These are phyloP conservation scores for Diaporthe destruens DNA, from an alignment of 2,329 filamentous ascomycete species.

Conservation along the genomic window DNA sequence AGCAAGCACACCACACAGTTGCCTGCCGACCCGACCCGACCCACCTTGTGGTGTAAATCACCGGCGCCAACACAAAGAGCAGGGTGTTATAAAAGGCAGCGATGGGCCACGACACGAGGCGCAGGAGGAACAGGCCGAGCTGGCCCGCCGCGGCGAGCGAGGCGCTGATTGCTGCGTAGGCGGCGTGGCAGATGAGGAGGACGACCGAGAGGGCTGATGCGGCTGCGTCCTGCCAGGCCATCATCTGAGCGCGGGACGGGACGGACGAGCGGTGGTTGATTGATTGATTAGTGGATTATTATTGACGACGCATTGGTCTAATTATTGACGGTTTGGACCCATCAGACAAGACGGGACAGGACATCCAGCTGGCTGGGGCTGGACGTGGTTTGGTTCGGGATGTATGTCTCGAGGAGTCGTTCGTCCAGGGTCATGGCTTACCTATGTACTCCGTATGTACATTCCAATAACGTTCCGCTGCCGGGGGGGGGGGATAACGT, in stretches of 20 bases:
- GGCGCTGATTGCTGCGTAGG: constrained; percentile 2
- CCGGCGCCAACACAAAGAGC: constrained; percentile 41
- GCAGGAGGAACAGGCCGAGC: constrained; percentile 19
- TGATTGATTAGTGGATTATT: not conserved
- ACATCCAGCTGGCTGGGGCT: not conserved
- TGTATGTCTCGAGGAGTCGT: not conserved
- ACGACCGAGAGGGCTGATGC: constrained; percentile 26
- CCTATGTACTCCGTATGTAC: not conserved
- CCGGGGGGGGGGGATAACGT: not conserved
- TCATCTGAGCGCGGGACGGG: not conserved
- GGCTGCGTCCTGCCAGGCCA: constrained; percentile 37
- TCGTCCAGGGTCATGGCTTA: not conserved
- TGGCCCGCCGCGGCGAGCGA: constrained; percentile 5
- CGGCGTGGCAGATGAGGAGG: constrained; percentile 28
- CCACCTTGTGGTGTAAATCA: constrained; percentile 39
- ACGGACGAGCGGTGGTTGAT: not conserved
- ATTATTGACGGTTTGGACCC: not conserved
- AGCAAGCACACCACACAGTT: not conserved
- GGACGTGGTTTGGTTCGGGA: not conserved
- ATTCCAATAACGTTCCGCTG: constrained; percentile 3
- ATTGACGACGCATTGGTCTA: not conserved
- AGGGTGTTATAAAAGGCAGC: constrained; percentile 27
- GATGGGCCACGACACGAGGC: constrained; percentile 38
- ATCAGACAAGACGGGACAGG: constrained; percentile 3
- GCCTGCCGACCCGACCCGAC: too few species aligned